Conservation (phyloP, 2,329 filamentous ascomycete genomes). For the Coniochaeta sp. region DNA sequence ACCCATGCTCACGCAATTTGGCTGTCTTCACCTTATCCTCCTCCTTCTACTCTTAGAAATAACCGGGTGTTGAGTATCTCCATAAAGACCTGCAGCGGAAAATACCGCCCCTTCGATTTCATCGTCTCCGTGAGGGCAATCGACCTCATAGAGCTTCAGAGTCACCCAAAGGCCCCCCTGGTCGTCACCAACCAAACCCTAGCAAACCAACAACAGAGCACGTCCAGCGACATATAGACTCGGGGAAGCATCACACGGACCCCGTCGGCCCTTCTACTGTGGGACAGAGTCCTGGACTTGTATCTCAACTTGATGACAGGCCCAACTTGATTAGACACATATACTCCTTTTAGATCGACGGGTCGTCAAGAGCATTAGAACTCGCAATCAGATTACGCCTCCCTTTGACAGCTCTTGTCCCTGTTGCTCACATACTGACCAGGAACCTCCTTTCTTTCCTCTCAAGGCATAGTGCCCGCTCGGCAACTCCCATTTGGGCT, state of each 20-base stretch:
- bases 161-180: not conserved
- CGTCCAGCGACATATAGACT: not conserved
- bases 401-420: not conserved
- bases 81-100: constrained; percentile 1
- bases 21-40: not conserved
- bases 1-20: not conserved
- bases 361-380: not conserved
- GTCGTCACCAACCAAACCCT: not conserved
- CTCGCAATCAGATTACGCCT: not conserved
- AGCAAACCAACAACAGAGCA: not conserved
- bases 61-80: not conserved
- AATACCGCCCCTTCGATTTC: not conserved
- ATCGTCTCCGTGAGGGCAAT: not conserved
- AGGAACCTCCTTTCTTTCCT: not conserved
- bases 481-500: not conserved
- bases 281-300: not conserved
- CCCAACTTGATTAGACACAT: not conserved
- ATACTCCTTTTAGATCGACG: not conserved
- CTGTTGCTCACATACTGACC: not conserved
- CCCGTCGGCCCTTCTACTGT: not conserved
- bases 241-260: not conserved
- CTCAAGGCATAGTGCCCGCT: not conserved
- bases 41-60: not conserved
- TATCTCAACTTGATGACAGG: not conserved
- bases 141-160: not conserved